Conservation (phyloP, 768 basidiomycete genomes). For the Boletus coccyginus region DNA sequence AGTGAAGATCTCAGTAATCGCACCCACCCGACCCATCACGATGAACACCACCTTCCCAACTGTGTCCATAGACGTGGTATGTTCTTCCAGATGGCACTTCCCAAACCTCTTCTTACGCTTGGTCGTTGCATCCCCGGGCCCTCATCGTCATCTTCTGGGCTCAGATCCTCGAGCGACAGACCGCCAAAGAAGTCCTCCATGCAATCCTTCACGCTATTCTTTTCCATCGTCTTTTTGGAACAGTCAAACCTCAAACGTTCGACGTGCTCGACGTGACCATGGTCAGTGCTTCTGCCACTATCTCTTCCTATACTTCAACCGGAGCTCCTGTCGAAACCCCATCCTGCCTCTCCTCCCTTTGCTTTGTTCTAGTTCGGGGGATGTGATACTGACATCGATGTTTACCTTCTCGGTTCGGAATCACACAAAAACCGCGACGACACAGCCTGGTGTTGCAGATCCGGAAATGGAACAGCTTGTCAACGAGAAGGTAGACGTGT, state of each 20-base stretch:
- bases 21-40: background rate
- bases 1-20: background rate
- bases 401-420: background rate
- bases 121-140: background rate
- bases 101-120: background rate
- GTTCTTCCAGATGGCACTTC: conserved; percentile 2
- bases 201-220: conserved; percentile 79
- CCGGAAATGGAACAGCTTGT: conserved; percentile 68
- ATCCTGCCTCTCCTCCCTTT: background rate
- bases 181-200: conserved; percentile 68
- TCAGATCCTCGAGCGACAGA: conserved; percentile 70
- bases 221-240: conserved; percentile 82
- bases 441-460: conserved; percentile 76
- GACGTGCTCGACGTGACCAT: conserved; percentile 85
- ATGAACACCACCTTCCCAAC: conserved; percentile 29
- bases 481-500: conserved; percentile 70
- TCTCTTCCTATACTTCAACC: too few species aligned
- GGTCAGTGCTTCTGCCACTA: conserved; percentile 41
- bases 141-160: too few species aligned
- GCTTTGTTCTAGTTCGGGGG: background rate
- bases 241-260: conserved; percentile 69
- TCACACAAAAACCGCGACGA: background rate
- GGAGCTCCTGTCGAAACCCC: background rate
- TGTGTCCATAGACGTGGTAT: conserved; percentile 31
- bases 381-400: background rate